Base-by-base conservation (phyloP, 2,329 filamentous ascomycete genomes). In the Aspergillus pseudoglaucus region DNA sequence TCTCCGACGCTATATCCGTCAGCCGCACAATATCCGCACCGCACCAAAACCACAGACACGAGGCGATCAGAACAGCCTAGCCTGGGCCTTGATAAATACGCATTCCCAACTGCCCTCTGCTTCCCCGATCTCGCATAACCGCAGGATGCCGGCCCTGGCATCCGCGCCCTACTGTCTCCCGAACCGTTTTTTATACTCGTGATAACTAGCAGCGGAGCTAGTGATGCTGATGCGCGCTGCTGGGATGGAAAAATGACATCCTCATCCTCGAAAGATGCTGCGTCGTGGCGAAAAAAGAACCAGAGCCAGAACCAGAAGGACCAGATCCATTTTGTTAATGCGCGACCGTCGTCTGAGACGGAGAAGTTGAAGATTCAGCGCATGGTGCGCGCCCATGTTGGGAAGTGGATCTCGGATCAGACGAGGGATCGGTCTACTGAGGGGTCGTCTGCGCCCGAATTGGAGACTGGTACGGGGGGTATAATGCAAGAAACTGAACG, bases 341-440 rank as follows among this genome's bases (percentile, higher is more conserved):
- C 63, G 38, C 53, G 63, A 39, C 63, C 63, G 4, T 37, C 61
- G 14, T 59, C 62, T 2, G 62, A 66, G 18, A 51, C 45, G 0
- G 63, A 66, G 41, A 56, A 56, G 37, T 20, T 58, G 15, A 56
- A 52, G 37, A 60, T 61, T 3, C 60, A 64, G 42, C 59, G 58
- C 12, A 35, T 61, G 40, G 63, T 66, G n/a, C 59, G 63, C 41
- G 62, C 63, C 6, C 63, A 66, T 47, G 63, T 66, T 10, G 63
- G 63, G n/a, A 56, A 59, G 53, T 66, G 62, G 63, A 66, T 66
- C 41, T 66, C 63, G 45, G 60, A 62, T 17, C 63, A 66, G 45
- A 64, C 62, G 27, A 66, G 60, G 49, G 61, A 63, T 25, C 60
- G 30, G 12, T n/a, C 6, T 20, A 6, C 39, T 12, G 18, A n/a